Conservation (phyloP, 176 grass and related monocot species). For the Olyra latifolia region DNA sequence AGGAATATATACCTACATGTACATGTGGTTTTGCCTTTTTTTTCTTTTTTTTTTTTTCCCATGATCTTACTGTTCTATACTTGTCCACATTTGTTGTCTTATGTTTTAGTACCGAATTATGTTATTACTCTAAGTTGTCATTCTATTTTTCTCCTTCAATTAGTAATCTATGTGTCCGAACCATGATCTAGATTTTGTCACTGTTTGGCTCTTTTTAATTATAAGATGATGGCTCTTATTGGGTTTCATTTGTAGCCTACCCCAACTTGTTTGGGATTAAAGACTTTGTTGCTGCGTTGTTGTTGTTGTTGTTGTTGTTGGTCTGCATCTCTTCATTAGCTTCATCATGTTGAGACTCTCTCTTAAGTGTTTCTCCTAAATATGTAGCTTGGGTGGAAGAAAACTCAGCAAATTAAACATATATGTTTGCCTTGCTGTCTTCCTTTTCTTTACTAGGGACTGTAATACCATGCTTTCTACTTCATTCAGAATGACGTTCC, state of each 20-base stretch:
- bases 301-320: too few species aligned
- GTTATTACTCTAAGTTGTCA: background rate
- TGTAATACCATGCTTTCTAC: background rate
- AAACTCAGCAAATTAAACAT: slow-evolving; percentile 12
- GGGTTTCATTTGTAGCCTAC: too few species aligned
- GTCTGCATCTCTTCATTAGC: background rate
- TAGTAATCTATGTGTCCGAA: too few species aligned
- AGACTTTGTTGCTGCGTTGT: too few species aligned
- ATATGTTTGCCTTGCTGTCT: slow-evolving; percentile 1
- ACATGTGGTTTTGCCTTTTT: too few species aligned
- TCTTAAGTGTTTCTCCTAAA: background rate
- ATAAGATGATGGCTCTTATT: too few species aligned
- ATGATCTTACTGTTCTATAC: background rate
- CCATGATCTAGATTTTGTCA: too few species aligned
- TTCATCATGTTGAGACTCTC: slow-evolving; percentile 9
- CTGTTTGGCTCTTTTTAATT: too few species aligned
- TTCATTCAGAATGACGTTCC: background rate
- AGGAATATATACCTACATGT: background rate
- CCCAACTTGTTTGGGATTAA: too few species aligned
- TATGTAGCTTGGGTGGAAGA: background rate
- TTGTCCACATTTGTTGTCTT: background rate
- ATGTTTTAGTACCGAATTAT: background rate
- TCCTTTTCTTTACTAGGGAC: background rate
- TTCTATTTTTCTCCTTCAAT: background rate
- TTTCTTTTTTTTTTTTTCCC: background rate